phyloP scores from a whole-genome alignment of 2,329 filamentous ascomycete species.

The Bisporella sp. region DNA sequence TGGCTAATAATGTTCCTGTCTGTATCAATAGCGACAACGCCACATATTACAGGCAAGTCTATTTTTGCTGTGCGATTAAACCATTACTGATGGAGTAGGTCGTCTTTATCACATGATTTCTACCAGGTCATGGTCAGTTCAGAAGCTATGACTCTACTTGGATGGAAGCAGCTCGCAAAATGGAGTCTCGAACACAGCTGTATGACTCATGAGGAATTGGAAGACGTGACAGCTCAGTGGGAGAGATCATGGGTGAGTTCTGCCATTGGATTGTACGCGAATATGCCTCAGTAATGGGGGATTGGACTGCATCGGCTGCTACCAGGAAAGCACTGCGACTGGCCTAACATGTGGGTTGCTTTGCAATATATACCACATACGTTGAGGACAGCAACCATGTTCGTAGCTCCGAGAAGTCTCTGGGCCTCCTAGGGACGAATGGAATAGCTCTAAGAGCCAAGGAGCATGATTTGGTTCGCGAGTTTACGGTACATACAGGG shows the following conservation, averaged over 20 bases:
- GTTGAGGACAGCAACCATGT: no score
- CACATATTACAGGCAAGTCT: constrained; percentile 58
- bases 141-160: constrained; percentile 57
- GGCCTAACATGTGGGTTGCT: no score
- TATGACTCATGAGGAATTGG: constrained; percentile 37
- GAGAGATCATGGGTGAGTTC: constrained; percentile 49
- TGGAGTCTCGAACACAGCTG: constrained; percentile 60
- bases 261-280: constrained; percentile 42
- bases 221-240: constrained; percentile 39
- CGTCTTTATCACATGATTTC: constrained; percentile 67
- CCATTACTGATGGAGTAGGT: constrained; percentile 36
- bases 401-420: no score
- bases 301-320: constrained; percentile 9
- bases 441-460: no score
- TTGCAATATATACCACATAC: no score
- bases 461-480: no score
- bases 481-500: no score
- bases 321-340: no score
- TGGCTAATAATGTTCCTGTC: constrained; percentile 68
- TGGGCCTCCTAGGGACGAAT: no score
- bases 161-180: constrained; percentile 61
- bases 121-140: constrained; percentile 70
- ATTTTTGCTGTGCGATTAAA: constrained; percentile 5
- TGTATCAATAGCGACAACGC: constrained; percentile 71
- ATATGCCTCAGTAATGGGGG: constrained; percentile 24